These are phyloP conservation scores for Areca catechu DNA, from an alignment of 176 grass and related monocot species.

Conservation along the genomic window DNA sequence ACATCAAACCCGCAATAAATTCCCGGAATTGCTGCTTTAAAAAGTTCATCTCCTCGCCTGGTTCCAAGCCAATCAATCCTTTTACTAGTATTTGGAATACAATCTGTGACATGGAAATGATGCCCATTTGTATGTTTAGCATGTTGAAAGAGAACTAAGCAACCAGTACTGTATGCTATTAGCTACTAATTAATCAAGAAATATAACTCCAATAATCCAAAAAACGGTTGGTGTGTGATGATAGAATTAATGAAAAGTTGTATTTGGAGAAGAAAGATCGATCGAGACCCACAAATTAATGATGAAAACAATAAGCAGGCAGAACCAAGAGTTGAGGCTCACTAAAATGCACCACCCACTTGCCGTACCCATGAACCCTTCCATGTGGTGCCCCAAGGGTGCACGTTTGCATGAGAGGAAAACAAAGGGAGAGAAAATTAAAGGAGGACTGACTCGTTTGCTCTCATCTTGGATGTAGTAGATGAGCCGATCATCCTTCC, in stretches of 20 bases:
- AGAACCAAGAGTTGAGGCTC: slow-evolving; percentile 25
- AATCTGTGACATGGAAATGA: slow-evolving; percentile 28
- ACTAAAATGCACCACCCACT: slow-evolving; percentile 6
- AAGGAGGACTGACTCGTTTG: slow-evolving; percentile 13
- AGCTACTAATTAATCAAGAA: too few relatives aligned
- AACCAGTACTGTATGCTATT: too few relatives aligned
- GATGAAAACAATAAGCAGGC: slow-evolving; percentile 29
- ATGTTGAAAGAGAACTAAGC: too few relatives aligned
- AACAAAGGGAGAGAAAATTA: neutral
- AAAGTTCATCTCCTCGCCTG: slow-evolving; percentile 70
- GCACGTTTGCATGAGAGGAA: slow-evolving; percentile 13
- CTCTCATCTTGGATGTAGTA: slow-evolving; percentile 83
- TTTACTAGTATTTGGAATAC: slow-evolving; percentile 86
- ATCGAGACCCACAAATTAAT: slow-evolving; percentile 28
- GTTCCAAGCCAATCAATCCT: slow-evolving; percentile 80
- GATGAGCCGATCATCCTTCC: slow-evolving; percentile 37
- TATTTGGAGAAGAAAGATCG: neutral
- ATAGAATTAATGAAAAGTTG: too few relatives aligned
- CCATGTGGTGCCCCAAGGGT: slow-evolving; percentile 43
- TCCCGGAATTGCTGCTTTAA: slow-evolving; percentile 89
- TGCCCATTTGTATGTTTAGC: too few relatives aligned
- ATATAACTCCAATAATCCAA: too few relatives aligned
- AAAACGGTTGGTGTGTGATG: too few relatives aligned
- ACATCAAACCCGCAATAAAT: slow-evolving; percentile 96
- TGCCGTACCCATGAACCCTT: slow-evolving; percentile 14